phyloP scores from a whole-genome alignment of 805 yeast species.

The Kuraishia floccosa region DNA sequence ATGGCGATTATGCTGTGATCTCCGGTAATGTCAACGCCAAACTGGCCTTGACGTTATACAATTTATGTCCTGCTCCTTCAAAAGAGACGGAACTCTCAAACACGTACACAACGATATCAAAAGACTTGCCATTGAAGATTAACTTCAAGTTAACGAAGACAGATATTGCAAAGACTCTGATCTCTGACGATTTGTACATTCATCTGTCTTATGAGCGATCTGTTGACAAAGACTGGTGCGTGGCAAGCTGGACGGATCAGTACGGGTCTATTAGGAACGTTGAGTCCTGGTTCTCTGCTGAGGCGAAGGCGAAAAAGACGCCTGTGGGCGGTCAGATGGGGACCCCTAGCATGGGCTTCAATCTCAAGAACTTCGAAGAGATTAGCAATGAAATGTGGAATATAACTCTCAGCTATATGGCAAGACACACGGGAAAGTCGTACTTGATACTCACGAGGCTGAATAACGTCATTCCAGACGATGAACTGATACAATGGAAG shows the following conservation, averaged over 20 bases:
- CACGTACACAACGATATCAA: constrained; percentile 25
- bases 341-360: not conserved
- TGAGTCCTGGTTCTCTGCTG: constrained; percentile 43
- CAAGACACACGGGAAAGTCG: constrained; percentile 36
- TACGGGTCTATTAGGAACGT: constrained; percentile 52
- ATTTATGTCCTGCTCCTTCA: constrained; percentile 30
- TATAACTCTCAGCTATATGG: constrained; percentile 34
- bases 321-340: not conserved
- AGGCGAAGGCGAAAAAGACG: constrained; percentile 4
- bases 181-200: constrained; percentile 62
- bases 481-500: constrained; percentile 73
- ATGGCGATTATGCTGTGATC: constrained; percentile 18
- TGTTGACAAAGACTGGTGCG: constrained; percentile 71
- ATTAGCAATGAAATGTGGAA: constrained; percentile 62
- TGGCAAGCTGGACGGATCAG: constrained; percentile 86
- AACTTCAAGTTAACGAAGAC: constrained; percentile 29
- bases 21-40: constrained; percentile 25
- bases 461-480: constrained; percentile 70
- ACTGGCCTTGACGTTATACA: constrained; percentile 45
- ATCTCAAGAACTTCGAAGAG: constrained; percentile 27
- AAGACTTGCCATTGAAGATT: constrained; percentile 28
- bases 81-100: constrained; percentile 9
- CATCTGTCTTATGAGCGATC: constrained; percentile 85
- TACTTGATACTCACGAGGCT: constrained; percentile 60
- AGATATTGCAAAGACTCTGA: constrained; percentile 22